Percentiles rank a stretch among this genome's conserved stretches.
phyloP scores from a whole-genome alignment of 2,329 filamentous ascomycete species.

The Aspergillus cejpii region DNA sequence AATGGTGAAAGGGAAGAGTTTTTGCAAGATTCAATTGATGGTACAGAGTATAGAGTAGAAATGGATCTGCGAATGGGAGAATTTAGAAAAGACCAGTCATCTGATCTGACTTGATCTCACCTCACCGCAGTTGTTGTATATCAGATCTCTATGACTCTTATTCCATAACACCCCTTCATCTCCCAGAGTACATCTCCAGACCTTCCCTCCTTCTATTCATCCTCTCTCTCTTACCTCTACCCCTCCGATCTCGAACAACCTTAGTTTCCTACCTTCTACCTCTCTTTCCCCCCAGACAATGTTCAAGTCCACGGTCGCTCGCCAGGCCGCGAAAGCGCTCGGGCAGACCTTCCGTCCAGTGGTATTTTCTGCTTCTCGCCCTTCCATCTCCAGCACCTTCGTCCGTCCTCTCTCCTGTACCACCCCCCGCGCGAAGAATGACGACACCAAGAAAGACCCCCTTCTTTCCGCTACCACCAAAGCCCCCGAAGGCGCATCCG shows the following conservation, averaged over 20 bases:
- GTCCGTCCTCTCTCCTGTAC: slow-evolving; percentile 30
- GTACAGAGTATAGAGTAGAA: too few relatives aligned
- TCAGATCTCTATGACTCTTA: slow-evolving; percentile 1
- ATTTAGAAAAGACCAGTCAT: too few relatives aligned
- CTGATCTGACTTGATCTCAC: too few relatives aligned
- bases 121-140: too few relatives aligned
- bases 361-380: slow-evolving; percentile 13
- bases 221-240: too few relatives aligned
- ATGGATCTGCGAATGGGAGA: too few relatives aligned
- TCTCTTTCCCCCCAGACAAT: slow-evolving; percentile 15
- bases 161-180: not conserved
- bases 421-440: slow-evolving; percentile 18
- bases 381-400: slow-evolving; percentile 12
- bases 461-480: slow-evolving; percentile 25
- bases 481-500: slow-evolving; percentile 26
- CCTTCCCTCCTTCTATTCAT: not conserved
- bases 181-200: not conserved
- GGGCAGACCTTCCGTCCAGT: slow-evolving; percentile 17
- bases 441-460: slow-evolving; percentile 24
- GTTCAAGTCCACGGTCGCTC: slow-evolving; percentile 25
- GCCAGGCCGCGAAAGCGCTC: slow-evolving; percentile 23
- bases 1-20: too few relatives aligned
- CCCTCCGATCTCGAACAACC: too few relatives aligned
- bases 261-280: too few relatives aligned
- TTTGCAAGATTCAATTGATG: too few relatives aligned